Evolutionary conservation across 345 rosid species (phyloP), one percentile per base, ranked within the genome.

Genomic region (Melastoma malabathricum): DNA sequence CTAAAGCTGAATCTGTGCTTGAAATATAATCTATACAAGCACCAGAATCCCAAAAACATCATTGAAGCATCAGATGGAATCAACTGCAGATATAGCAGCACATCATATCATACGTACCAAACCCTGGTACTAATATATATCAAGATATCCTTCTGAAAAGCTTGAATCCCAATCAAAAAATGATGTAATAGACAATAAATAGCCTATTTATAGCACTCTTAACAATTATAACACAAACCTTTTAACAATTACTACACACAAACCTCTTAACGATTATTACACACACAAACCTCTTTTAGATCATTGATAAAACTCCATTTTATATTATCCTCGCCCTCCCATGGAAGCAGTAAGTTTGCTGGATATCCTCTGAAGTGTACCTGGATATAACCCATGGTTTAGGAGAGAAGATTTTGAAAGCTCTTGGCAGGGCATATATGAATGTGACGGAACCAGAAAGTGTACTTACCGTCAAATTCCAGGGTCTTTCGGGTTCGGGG

Each of bases 291-390:
- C 92, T 90, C 96, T 75, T 92, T 86, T 47, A 92, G 69, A 56
- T 94, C 82, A 67, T 84, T 86, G 68, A 92, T 82, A 58, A 78
- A 92, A 81, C 74, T 84, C 98, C 98, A 82, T 55, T 92, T 92
- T 4, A 79, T 84, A 56, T 83, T 71, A 63, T 86, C 98, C 75
- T 86, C 95, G 57, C 93, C 95, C 71, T 86, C 93, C 63, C 93
- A 84, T 13, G 98, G 96, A 39, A 72, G 70, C 72, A 86, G 69
- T 23, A 84, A 48, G 63, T 72, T 77, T 65, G 57, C 76, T 0
- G 98, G 98, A 74, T 86, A 92, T 52, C 98, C 95, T 70, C 98
- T 74, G 57, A 86, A 84, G 70, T 92, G 98, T 41, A 92, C 79
- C 98, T 92, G 72, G 59, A 77, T 10, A 48, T 38, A 29, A 25